Conservation (phyloP, 2,329 filamentous ascomycete species). For the Diaporthe capsici region DNA sequence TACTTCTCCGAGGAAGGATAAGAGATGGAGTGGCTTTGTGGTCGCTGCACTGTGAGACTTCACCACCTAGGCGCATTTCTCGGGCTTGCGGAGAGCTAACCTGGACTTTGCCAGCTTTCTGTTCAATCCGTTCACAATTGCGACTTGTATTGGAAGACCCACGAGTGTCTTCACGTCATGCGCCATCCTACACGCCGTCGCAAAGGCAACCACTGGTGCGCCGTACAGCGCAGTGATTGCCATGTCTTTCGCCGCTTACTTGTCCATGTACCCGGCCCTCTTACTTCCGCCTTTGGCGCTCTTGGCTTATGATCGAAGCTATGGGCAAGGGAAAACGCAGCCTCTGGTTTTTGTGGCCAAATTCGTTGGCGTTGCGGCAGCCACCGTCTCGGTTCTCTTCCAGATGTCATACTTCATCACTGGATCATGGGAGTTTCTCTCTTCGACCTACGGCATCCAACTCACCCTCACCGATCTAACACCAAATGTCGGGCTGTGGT, state of each 20-base stretch:
- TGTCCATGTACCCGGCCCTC: slow-evolving; percentile 92
- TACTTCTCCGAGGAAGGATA: slow-evolving; percentile 81
- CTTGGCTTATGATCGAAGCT: slow-evolving; percentile 79
- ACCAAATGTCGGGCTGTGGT: slow-evolving; percentile 97
- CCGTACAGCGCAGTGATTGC: slow-evolving; percentile 85
- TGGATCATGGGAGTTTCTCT: slow-evolving; percentile 88
- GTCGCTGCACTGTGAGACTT: slow-evolving; percentile 81
- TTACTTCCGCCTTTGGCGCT: slow-evolving; percentile 87
- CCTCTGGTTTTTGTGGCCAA: slow-evolving; percentile 67
- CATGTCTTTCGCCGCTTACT: slow-evolving; percentile 87
- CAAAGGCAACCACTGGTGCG: slow-evolving; percentile 82
- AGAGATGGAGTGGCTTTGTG: slow-evolving; percentile 80
- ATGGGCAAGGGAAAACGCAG: slow-evolving; percentile 23
- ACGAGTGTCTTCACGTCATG: slow-evolving; percentile 91
- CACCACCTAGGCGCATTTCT: background rate
- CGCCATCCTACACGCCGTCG: slow-evolving; percentile 86
- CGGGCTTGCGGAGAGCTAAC: slow-evolving; percentile 36
- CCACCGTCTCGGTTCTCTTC: slow-evolving; percentile 74
- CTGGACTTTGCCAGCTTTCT: slow-evolving; percentile 73
- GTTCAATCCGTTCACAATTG: slow-evolving; percentile 94
- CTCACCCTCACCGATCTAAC: slow-evolving; percentile 92
- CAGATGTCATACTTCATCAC: slow-evolving; percentile 81
- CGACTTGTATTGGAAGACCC: slow-evolving; percentile 90
- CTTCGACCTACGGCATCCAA: slow-evolving; percentile 93
- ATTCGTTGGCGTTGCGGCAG: slow-evolving; percentile 67